Evolutionary conservation across 148 eudicot species (phyloP), one percentile per base, ranked within the genome.

Genomic region (Mesembryanthemum crystallinum): DNA sequence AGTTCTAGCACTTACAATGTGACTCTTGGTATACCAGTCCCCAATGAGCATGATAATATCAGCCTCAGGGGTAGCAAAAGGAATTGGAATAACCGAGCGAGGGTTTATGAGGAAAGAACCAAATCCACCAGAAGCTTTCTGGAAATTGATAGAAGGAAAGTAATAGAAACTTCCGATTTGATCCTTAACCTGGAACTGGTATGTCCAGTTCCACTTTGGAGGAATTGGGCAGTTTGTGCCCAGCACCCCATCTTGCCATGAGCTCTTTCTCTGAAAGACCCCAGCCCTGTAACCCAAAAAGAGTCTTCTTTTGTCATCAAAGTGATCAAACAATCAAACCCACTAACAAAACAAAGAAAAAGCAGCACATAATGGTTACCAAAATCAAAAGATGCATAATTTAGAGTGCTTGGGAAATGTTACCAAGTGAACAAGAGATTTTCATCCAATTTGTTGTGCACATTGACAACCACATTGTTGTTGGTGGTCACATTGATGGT

Each of bases 201-300:
- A 94, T 76, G 98, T 94, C 97, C 97, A 94, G 51, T 92, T 94
- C 98, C 97, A 92, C 86, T 88, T 96, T 58, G 99, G 85, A 64
- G 98, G 99, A 78, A 96, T 96, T 42, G 99, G 98, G 66, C 99
- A 96, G 63, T 88, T 96, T 30, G 99, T 96, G 30, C 98, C 99
- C 5, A 87, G 85, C 2, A 96, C 86, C 20, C 99, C 99, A 86
- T 96, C 99, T 86, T 96, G 93, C 99, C 99, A 96, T 67, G 90
- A 86, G 82, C 74, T 78, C 74, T 84, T 82, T 81, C 96, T 85
- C 77, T 88, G 92, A 42, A 87, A 90, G 28, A 95, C 54, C 20
- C 99, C 99, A 60, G 90, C 87, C 99, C 99, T 95, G 81, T 64
- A 57, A 57, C 3, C 64, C 74, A 64, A 43, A 28, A 57, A 17